phyloP scores from a whole-genome alignment of 495 filamentous ascomycete species.

The Tuber microsphaerosporum region DNA sequence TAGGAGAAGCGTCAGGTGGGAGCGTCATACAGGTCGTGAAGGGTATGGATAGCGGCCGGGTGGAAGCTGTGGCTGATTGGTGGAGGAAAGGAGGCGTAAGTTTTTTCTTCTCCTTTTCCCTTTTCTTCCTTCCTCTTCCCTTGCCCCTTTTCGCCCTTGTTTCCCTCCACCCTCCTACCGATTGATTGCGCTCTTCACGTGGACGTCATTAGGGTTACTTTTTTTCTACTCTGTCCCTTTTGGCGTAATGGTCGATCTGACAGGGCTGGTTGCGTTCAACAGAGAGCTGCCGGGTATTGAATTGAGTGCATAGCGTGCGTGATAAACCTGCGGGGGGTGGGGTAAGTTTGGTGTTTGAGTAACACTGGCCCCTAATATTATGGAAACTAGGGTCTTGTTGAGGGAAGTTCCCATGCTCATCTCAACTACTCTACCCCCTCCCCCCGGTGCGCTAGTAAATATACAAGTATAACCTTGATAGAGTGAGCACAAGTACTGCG shows the following conservation, averaged over 20 bases:
- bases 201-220: background rate
- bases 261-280: background rate
- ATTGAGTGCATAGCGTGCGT: background rate
- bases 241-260: background rate
- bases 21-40: conserved; percentile 38
- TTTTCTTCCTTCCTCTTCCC: background rate
- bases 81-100: conserved; percentile 39
- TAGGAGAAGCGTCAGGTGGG: conserved; percentile 25
- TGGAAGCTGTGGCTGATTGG: conserved; percentile 42
- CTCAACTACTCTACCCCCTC: background rate
- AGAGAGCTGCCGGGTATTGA: conserved; percentile 2
- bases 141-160: background rate
- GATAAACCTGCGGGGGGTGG: background rate
- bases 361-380: background rate
- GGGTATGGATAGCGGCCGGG: conserved; percentile 14
- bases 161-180: background rate
- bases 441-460: background rate
- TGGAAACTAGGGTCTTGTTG: background rate
- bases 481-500: background rate
- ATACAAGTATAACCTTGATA: conserved; percentile 4
- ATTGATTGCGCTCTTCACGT: background rate
- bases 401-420: background rate
- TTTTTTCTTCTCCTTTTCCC: background rate
- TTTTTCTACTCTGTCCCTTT: conserved; percentile 5
- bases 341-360: background rate